Percentiles rank a stretch among this genome's conserved stretches.
phyloP scores from a whole-genome alignment of 768 basidiomycete genomes.

The Naematelia aurantialba region DNA sequence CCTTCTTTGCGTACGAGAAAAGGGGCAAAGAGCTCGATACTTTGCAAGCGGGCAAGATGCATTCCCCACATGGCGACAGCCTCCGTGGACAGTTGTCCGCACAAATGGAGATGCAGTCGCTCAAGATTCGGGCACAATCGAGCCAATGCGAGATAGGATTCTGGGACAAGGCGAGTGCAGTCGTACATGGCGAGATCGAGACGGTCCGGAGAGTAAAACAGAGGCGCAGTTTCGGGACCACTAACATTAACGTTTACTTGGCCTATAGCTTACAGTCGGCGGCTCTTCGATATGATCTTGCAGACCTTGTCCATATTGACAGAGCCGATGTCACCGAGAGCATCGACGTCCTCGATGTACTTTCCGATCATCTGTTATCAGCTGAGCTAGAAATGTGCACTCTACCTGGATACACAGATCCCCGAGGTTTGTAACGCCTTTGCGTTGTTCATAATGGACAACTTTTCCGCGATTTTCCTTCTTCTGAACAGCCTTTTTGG shows the following conservation, averaged over 20 bases:
- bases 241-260: slow-evolving; percentile 51
- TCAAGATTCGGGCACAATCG: slow-evolving; percentile 80
- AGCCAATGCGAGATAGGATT: slow-evolving; percentile 67
- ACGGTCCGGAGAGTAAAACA: slow-evolving; percentile 78
- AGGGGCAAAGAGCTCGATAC: slow-evolving; percentile 78
- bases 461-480: slow-evolving; percentile 67
- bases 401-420: slow-evolving; percentile 75
- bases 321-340: slow-evolving; percentile 73
- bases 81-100: slow-evolving; percentile 67
- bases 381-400: slow-evolving; percentile 15
- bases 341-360: slow-evolving; percentile 75
- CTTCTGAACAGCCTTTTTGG: slow-evolving; percentile 51
- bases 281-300: slow-evolving; percentile 73
- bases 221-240: slow-evolving; percentile 68
- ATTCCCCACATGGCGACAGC: slow-evolving; percentile 55
- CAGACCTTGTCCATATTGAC: slow-evolving; percentile 80
- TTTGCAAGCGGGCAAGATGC: slow-evolving; percentile 63
- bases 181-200: slow-evolving; percentile 73
- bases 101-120: slow-evolving; percentile 73
- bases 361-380: slow-evolving; percentile 66
- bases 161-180: slow-evolving; percentile 71
- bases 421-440: slow-evolving; percentile 66
- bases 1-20: slow-evolving; percentile 61
- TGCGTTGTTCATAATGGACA: slow-evolving; percentile 60
- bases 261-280: slow-evolving; percentile 64